Conservation (phyloP, 306 rosid species). For the Ammopiptanthus mongolicus region DNA sequence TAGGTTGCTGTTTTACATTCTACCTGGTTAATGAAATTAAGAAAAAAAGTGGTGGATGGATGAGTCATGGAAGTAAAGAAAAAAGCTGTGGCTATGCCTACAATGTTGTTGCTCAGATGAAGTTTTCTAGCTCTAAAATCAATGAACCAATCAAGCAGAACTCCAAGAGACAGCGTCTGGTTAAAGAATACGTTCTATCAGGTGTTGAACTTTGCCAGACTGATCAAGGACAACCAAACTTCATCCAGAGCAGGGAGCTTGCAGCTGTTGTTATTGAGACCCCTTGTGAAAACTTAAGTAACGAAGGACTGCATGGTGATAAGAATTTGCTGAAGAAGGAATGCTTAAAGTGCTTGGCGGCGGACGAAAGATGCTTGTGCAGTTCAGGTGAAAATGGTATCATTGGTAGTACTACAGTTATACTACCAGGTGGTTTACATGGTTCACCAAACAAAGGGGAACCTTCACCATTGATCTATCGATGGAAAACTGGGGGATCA, state of each 20-base stretch:
- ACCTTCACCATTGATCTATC: conserved; percentile 60
- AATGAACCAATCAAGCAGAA: conserved; percentile 30
- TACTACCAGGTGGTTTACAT: conserved; percentile 79
- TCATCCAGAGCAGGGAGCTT: conserved; percentile 51
- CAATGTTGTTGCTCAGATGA: conserved; percentile 77
- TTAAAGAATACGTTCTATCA: conserved; percentile 53
- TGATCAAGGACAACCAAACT: conserved; percentile 45
- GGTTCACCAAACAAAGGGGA: conserved; percentile 74
- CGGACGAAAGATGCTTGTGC: conserved; percentile 35
- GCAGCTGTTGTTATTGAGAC: conserved; percentile 66
- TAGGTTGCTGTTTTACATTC: conserved; percentile 59
- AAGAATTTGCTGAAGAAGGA: conserved; percentile 26
- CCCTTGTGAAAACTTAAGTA: conserved; percentile 35
- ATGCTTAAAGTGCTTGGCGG: conserved; percentile 32
- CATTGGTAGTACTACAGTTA: conserved; percentile 33
- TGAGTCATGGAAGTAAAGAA: conserved; percentile 60
- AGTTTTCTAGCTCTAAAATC: conserved; percentile 40
- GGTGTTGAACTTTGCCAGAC: conserved; percentile 56
- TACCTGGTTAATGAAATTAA: conserved; percentile 74
- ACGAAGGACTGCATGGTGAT: conserved; percentile 22
- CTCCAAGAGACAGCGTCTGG: conserved; percentile 8
- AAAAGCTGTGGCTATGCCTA: conserved; percentile 56
- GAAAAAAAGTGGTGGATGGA: conserved; percentile 77
- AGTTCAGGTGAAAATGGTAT: conserved; percentile 27
- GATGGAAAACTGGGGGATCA: conserved; percentile 79